phyloP scores from a whole-genome alignment of 116 monocot species.

The Zostera marina region DNA sequence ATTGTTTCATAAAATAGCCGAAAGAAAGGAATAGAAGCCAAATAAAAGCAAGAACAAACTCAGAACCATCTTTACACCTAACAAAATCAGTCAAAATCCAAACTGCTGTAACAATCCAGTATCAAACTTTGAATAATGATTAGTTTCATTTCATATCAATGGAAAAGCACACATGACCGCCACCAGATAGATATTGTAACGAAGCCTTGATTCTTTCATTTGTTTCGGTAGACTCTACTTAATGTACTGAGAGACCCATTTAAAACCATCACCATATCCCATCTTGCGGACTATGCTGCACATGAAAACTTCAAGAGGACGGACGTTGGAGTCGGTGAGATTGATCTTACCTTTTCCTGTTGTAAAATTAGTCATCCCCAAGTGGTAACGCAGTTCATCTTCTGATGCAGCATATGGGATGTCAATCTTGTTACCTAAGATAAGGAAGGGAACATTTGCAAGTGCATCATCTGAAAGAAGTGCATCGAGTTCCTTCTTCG shows the following conservation, averaged over 20 bases:
- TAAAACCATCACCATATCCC: constrained; percentile 54
- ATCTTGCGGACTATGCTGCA: constrained; percentile 65
- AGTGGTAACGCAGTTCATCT: constrained; percentile 46
- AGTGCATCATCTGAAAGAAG: constrained; percentile 41
- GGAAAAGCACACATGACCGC: too few species aligned
- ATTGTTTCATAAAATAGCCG: too few species aligned
- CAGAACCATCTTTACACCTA: too few species aligned
- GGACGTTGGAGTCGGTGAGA: constrained; percentile 39
- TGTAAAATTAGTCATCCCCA: constrained; percentile 49
- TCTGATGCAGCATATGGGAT: constrained; percentile 52
- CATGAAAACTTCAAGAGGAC: constrained; percentile 62
- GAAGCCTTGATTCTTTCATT: too few species aligned
- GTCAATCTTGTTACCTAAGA: constrained; percentile 62
- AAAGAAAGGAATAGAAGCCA: too few species aligned
- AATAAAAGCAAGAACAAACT: too few species aligned
- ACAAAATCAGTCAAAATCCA: too few species aligned
- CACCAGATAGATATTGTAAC: too few species aligned
- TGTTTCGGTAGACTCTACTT: constrained; percentile 9
- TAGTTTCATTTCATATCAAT: too few species aligned
- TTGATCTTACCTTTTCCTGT: constrained; percentile 56
- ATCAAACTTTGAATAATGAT: too few species aligned
- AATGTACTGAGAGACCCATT: constrained; percentile 60
- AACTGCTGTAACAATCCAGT: too few species aligned
- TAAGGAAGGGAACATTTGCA: constrained; percentile 42
- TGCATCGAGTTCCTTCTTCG: constrained; percentile 55